These are phyloP conservation scores for Phlebiopsis gigantea DNA, from an alignment of 768 basidiomycete genomes.

Conservation along the genomic window DNA sequence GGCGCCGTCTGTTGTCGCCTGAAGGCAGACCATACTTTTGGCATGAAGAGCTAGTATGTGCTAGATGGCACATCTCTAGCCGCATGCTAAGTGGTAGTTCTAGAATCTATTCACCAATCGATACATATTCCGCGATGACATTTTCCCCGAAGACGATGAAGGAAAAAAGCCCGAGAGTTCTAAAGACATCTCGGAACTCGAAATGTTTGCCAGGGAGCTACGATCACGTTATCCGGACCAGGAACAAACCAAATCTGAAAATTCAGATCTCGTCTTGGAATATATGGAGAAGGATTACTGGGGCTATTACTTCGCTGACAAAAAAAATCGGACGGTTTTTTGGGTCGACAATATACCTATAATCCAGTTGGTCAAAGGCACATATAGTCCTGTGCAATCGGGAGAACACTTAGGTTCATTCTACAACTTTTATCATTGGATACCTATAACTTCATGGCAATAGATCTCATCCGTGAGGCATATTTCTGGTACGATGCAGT, in stretches of 20 bases:
- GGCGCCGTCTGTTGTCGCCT: neutral
- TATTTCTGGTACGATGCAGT: neutral
- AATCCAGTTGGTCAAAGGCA: neutral
- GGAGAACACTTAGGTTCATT: neutral
- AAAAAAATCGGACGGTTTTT: neutral
- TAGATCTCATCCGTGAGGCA: neutral
- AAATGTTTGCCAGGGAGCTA: neutral
- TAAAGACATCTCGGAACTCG: neutral
- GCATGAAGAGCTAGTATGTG: neutral
- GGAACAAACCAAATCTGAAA: neutral
- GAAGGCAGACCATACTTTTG: constrained; percentile 1
- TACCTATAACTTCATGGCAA: neutral
- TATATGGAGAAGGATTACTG: neutral
- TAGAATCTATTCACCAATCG: neutral
- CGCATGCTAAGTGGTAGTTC: neutral
- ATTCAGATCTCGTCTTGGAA: neutral
- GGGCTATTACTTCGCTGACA: constrained; percentile 1
- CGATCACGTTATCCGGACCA: neutral
- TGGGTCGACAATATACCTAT: neutral
- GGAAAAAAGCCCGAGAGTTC: neutral
- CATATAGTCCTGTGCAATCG: neutral
- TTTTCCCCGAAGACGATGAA: neutral
- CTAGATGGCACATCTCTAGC: neutral
- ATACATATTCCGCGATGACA: neutral
- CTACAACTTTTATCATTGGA: neutral